Percentiles rank a stretch among this genome's conserved stretches.
phyloP scores from a whole-genome alignment of 768 basidiomycete species.

The Ephemerocybe angulata region DNA sequence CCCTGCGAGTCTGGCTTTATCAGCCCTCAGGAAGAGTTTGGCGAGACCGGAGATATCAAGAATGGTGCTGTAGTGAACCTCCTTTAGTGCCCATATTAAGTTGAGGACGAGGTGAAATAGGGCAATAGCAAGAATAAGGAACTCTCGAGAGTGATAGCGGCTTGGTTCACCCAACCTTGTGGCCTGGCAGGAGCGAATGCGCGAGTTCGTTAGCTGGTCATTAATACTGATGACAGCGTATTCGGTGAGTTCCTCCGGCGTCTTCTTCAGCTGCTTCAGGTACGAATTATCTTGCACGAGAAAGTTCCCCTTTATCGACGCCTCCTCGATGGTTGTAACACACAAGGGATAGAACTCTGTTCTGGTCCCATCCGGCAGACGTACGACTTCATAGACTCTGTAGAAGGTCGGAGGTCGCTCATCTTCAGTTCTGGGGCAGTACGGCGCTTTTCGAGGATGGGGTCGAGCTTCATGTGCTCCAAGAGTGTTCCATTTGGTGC shows the following conservation, averaged over 20 bases:
- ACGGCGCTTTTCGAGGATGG: constrained; percentile 1
- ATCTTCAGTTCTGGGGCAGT: constrained; percentile 5
- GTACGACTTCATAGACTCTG: background rate
- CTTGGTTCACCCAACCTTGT: constrained; percentile 10
- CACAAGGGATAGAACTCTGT: constrained; percentile 19
- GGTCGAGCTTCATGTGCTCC: constrained; percentile 2
- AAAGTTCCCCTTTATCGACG: constrained; percentile 20
- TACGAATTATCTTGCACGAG: constrained; percentile 19
- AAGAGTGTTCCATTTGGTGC: background rate
- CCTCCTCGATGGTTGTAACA: constrained; percentile 25
- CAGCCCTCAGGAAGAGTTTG: constrained; percentile 21
- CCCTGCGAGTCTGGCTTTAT: constrained; percentile 20
- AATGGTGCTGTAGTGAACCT: constrained; percentile 21
- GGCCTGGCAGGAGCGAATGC: constrained; percentile 14
- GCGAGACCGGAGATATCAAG: constrained; percentile 17
- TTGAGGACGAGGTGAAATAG: constrained; percentile 29
- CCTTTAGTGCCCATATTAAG: constrained; percentile 21
- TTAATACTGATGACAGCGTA: constrained; percentile 16
- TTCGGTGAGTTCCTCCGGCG: constrained; percentile 5
- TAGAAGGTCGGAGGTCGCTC: constrained; percentile 7
- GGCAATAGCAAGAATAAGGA: constrained; percentile 24
- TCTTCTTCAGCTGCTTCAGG: constrained; percentile 15
- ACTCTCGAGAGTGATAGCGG: constrained; percentile 14
- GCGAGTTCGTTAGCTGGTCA: constrained; percentile 21
- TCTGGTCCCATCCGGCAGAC: constrained; percentile 16